A percentile compares a stretch with the other conserved stretches of the same genome.
Conservation (phyloP, 495 filamentous ascomycete species). For the Parathielavia hyrcaniae region DNA sequence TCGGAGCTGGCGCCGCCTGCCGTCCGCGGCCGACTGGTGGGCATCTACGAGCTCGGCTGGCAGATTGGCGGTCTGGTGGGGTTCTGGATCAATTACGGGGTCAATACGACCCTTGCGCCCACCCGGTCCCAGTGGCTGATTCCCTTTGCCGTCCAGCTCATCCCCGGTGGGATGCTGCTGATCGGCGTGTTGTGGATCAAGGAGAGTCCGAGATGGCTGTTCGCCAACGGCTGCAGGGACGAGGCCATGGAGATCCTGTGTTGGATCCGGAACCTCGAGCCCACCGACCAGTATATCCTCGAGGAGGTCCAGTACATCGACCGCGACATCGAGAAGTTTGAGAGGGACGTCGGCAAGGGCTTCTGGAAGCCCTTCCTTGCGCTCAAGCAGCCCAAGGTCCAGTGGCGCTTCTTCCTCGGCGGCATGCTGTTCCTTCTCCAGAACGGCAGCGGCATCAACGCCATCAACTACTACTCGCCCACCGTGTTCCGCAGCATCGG, state of each 20-base stretch:
- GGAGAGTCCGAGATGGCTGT: conserved; percentile 60
- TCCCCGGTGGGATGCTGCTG: conserved; percentile 48
- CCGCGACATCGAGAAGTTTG: conserved; percentile 51
- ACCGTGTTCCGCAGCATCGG: conserved; percentile 57
- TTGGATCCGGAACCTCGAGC: conserved; percentile 57
- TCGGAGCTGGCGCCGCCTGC: conserved; percentile 51
- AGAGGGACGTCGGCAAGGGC: conserved; percentile 50
- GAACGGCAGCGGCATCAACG: conserved; percentile 60
- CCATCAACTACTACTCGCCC: conserved; percentile 61
- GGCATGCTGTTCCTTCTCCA: conserved; percentile 61
- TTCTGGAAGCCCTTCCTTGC: conserved; percentile 65
- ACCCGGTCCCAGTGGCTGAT: conserved; percentile 50
- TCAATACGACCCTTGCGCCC: conserved; percentile 41
- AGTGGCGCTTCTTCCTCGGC: conserved; percentile 61
- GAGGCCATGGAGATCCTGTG: conserved; percentile 53
- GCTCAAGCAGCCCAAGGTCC: conserved; percentile 43
- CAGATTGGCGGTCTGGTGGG: conserved; percentile 68
- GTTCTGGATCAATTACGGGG: conserved; percentile 63
- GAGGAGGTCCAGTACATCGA: conserved; percentile 61
- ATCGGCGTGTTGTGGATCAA: conserved; percentile 47
- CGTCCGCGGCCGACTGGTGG: conserved; percentile 50
- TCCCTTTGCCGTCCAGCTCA: conserved; percentile 53
- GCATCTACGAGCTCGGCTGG: conserved; percentile 67
- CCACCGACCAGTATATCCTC: conserved; percentile 57
- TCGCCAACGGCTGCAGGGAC: conserved; percentile 49